Base-by-base conservation (phyloP, 768 basidiomycete genomes). In the Pholiota microspora region DNA sequence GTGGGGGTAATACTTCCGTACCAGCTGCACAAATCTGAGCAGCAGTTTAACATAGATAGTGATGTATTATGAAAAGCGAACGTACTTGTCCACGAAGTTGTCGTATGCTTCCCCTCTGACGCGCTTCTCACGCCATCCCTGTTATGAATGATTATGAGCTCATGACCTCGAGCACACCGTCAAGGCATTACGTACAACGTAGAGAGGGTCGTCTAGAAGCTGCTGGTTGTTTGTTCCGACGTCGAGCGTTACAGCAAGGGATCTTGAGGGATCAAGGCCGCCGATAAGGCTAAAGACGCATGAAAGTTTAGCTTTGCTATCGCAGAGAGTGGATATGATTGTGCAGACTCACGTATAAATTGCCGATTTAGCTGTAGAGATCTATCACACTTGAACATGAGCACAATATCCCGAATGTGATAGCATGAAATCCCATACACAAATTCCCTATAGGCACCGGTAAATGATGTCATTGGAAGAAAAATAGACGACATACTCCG, bases 41-140 rank as follows among this genome's bases (percentile, higher is more conserved):
- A 23, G 29, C n/a, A 21, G 40, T 12, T 13, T n/a, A 21, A 4
- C 24, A 18, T 36, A 16, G 18, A 16, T 45, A 29, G 27, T 9
- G 9, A 46, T 8, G 29, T 31, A 6, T 6, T 31, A 31, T 12
- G 4, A 47, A 42, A 23, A n/a, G 38, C 35, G 6, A 28, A 59
- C 73, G 29, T 42, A 91, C 81, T 81, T 84, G 73, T 92, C 88
- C 3, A 92, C 75, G 61, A 94, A 94, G 40, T 74, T 65, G 64
- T 93, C 87, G 59, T 95, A 95, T 15, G 79, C 77, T 46, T 85
- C 72, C 8, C 92, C 92, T 32, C 83, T 75, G 24, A 94, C 67
- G 7, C 93, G 86, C 32, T 77, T 70, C 51, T 89, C 75, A 13
- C 75, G 78, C 83, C 89, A 91, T 3, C 92, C 92, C 85, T 93